phyloP scores from a whole-genome alignment of 805 yeast species.

The Nakazawaea molendinolei region DNA sequence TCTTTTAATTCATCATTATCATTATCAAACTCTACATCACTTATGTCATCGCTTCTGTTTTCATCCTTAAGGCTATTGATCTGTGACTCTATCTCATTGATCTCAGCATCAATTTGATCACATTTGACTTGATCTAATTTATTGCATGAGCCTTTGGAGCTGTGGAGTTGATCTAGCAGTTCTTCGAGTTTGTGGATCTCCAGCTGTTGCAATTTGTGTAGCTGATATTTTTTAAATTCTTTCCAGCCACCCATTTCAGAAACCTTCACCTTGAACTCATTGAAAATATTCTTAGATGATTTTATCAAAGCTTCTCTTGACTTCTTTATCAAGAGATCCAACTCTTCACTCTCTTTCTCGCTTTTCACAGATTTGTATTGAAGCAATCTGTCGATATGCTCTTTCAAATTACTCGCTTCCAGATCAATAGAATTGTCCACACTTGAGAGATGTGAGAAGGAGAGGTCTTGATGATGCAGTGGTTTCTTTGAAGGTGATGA shows the following conservation, averaged over 20 bases:
- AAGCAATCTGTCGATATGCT: slow-evolving; percentile 2
- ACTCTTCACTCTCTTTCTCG: not conserved
- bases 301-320: slow-evolving; percentile 4
- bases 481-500: slow-evolving; percentile 1
- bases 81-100: slow-evolving; percentile 1
- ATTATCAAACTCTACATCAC: slow-evolving; percentile 4
- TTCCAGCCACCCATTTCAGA: slow-evolving; percentile 7
- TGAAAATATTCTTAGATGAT: slow-evolving; percentile 1
- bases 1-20: slow-evolving; percentile 6
- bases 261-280: slow-evolving; percentile 6
- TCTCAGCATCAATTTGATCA: slow-evolving; percentile 1
- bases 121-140: slow-evolving; percentile 5
- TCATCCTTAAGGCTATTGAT: not conserved
- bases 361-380: slow-evolving; percentile 3
- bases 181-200: not conserved
- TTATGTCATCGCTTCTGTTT: not conserved
- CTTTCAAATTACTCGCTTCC: not conserved
- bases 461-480: not conserved
- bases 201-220: not conserved
- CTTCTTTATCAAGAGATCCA: slow-evolving; percentile 2
- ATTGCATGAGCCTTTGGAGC: slow-evolving; percentile 2
- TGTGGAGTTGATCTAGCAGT: slow-evolving; percentile 1
- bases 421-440: slow-evolving; percentile 4
- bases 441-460: not conserved
- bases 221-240: slow-evolving; percentile 1